Conservation (phyloP, 768 basidiomycete genomes). For the Saitozyma sp. region DNA sequence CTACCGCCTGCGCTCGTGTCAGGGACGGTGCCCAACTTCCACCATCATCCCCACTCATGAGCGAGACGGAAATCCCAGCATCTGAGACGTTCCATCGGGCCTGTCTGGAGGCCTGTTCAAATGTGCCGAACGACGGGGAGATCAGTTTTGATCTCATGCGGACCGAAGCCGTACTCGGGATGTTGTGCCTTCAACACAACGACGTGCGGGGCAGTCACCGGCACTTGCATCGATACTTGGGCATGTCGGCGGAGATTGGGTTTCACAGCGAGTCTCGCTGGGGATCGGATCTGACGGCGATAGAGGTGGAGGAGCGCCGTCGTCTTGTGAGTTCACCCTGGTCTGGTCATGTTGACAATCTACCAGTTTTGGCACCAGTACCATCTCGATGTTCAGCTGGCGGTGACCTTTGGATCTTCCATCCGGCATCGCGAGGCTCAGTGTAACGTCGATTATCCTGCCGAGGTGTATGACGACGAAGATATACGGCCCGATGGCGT, state of each 20-base stretch:
- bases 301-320: neutral
- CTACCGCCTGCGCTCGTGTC: neutral
- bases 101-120: conserved; percentile 15
- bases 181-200: no score
- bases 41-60: neutral
- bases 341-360: neutral
- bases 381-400: neutral
- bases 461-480: neutral
- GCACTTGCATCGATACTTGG: no score
- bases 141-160: no score
- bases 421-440: neutral
- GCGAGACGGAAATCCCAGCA: neutral
- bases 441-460: neutral
- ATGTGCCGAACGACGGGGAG: neutral
- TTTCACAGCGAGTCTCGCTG: neutral
- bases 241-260: no score
- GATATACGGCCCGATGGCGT: neutral
- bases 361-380: neutral
- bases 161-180: no score
- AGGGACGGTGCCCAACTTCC: neutral
- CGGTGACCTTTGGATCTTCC: neutral
- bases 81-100: conserved; percentile 18
- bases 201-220: no score
- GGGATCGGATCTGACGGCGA: neutral
- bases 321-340: neutral